phyloP scores from a whole-genome alignment of 331 rosid genomes.

The Rosa hybrid region DNA sequence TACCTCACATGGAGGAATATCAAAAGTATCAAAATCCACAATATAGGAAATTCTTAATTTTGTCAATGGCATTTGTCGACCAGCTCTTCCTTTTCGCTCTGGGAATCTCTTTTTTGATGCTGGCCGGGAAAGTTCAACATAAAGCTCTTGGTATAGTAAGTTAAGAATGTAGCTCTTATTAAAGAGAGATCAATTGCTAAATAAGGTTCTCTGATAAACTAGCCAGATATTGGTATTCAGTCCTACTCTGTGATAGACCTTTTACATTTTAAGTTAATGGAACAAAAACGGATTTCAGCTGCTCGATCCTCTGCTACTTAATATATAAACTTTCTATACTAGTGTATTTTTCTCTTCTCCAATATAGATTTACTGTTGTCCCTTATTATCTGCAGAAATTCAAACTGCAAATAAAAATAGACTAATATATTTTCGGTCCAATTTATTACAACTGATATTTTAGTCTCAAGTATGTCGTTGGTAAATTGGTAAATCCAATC shows the following conservation, averaged over 20 bases:
- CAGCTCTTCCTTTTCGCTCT: neutral
- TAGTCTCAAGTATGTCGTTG: neutral
- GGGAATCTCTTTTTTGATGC: neutral
- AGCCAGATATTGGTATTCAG: slow-evolving; percentile 1
- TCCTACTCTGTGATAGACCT: neutral
- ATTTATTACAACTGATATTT: neutral
- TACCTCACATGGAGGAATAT: neutral
- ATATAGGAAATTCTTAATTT: no score
- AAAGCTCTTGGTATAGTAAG: neutral
- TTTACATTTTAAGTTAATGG: neutral
- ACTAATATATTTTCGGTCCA: neutral
- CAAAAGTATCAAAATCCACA: neutral
- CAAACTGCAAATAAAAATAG: neutral
- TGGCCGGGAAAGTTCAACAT: neutral
- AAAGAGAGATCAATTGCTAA: neutral
- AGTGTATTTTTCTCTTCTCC: neutral
- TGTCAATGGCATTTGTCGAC: neutral
- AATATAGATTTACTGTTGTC: neutral
- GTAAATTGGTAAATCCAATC: neutral
- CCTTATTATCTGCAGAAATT: neutral
- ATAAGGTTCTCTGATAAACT: neutral
- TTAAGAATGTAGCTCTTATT: neutral
- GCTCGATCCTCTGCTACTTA: neutral
- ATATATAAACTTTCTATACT: neutral
- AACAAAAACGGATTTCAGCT: neutral